Base-by-base conservation (phyloP, 768 basidiomycete genomes). In the Collybia nuda region DNA sequence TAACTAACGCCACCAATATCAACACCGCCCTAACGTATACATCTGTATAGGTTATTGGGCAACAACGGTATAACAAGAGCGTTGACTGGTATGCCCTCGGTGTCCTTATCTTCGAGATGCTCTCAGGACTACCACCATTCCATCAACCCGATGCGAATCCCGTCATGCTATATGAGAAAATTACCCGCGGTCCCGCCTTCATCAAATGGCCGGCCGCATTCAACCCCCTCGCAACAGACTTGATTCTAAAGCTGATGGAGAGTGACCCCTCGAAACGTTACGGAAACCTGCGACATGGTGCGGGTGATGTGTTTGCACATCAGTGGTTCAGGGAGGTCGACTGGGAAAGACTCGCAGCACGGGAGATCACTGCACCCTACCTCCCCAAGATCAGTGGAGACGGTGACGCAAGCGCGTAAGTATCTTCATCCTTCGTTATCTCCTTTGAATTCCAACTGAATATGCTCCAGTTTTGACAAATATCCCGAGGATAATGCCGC, bases 31-130 rank as follows among this genome's bases (percentile, higher is more conserved):
- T 55, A 35, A 47, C 6, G 15, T 24, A 23, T 28, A 45, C 12
- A 18, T 35, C 14, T 32, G 44, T 19, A 17, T 40, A 90, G 88
- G 84, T 92, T 67, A 87, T 85, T 64, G 83, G 77, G 15, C 86
- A 90, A 64, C 81, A 84, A 50, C 79, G 94, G 5, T 98, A 99
- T 66, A 96, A 95, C 64, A 96, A 97, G 67, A 88, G 86, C 50
- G 96, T 98, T 2, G 97, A 99, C 64, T 99, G 95, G 95, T 99
- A 98, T 72, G 96, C 97, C 1, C 81, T 98, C 45, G 97, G 97
- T 44, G 92, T 99, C 48, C 84, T 99, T 53, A 89, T 95, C 49
- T 99, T 90, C 65, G 97, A 99, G 70, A 98, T 98, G 95, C 80
- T 99, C 39, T 93, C 90, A 0, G 97, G 97, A 6, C 85, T 89